Evolutionary conservation across 1,284 basidiomycete genomes (phyloP).

Genomic region (Moesziomyces antarcticus): DNA sequence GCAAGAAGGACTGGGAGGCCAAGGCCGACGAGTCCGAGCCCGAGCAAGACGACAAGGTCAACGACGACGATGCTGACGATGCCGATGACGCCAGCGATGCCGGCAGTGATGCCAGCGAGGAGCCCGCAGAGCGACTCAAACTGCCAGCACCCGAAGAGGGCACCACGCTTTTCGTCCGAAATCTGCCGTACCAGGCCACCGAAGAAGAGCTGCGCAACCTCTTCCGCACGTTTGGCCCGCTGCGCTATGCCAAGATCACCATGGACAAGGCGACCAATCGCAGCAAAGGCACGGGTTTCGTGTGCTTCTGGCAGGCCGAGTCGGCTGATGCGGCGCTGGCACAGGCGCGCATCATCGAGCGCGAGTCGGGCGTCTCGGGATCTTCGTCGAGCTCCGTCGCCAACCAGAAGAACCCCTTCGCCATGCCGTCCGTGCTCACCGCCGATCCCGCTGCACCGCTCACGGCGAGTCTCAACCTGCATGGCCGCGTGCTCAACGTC

Average conservation of each 20-base stretch:
- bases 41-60: constrained; percentile 68
- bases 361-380: constrained; percentile 45
- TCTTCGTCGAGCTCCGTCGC: constrained; percentile 14
- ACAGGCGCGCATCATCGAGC: constrained; percentile 73
- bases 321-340: constrained; percentile 87
- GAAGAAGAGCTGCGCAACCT: constrained; percentile 63
- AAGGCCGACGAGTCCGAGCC: constrained; percentile 71
- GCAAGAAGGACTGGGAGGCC: constrained; percentile 90
- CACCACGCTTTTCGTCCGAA: constrained; percentile 92
- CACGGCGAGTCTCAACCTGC: constrained; percentile 84
- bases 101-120: constrained; percentile 60
- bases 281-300: constrained; percentile 93
- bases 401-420: constrained; percentile 59
- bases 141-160: constrained; percentile 71
- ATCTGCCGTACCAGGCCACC: constrained; percentile 85
- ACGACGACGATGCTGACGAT: constrained; percentile 52
- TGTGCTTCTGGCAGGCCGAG: constrained; percentile 94
- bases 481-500: constrained; percentile 91
- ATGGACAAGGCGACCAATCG: constrained; percentile 85
- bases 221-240: constrained; percentile 79
- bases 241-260: constrained; percentile 92
- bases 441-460: constrained; percentile 92
- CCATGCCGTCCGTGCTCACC: constrained; percentile 71
- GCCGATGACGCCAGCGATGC: constrained; percentile 60
- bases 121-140: constrained; percentile 53